Evolutionary conservation across 257 asterid genomes (phyloP).

Genomic region (Nicotiana undulata): DNA sequence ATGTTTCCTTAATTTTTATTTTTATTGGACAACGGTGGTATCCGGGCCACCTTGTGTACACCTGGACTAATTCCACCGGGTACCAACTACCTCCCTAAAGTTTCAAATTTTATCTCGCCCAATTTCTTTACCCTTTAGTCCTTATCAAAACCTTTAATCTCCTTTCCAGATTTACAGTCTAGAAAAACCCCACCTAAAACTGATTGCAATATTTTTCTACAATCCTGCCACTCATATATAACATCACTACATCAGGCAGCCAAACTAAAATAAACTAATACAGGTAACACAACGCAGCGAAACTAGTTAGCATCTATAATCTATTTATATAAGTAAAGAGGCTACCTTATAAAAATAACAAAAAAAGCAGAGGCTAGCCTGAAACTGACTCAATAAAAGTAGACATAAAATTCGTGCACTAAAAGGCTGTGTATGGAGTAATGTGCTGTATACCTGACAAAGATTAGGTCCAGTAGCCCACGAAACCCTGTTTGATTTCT

Average conservation of each 20-base stretch:
- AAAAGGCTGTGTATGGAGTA: background rate
- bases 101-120: too few species aligned
- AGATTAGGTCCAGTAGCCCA: constrained; percentile 13
- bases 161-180: background rate
- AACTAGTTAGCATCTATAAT: background rate
- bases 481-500: background rate
- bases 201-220: background rate
- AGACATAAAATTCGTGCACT: background rate
- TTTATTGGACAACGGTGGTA: too few species aligned
- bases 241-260: background rate
- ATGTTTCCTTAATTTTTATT: too few species aligned
- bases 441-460: constrained; percentile 11
- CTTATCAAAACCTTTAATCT: background rate
- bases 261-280: background rate
- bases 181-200: background rate
- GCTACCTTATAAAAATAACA: too few species aligned
- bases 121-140: background rate
- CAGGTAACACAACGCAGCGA: background rate
- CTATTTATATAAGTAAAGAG: background rate
- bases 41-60: too few species aligned
- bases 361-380: background rate
- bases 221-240: background rate
- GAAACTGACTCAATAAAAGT: background rate
- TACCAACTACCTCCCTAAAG: too few species aligned
- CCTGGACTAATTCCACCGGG: too few species aligned